A percentile compares a stretch with the other conserved stretches of the same genome.
phyloP scores from a whole-genome alignment of 179 eudicot genomes.

The Spergularia azorica region DNA sequence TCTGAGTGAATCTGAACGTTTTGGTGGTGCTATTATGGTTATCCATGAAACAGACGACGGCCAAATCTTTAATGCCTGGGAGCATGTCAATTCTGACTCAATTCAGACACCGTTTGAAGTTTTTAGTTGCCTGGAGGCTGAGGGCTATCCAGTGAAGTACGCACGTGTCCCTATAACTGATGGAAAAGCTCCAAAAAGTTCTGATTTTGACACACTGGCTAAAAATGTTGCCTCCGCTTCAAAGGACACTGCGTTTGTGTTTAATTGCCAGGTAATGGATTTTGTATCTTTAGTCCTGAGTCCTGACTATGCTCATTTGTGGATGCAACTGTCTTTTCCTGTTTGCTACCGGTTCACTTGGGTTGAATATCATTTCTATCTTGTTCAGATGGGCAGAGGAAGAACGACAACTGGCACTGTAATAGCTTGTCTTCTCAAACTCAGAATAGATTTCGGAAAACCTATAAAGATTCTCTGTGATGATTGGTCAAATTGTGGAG shows the following conservation, averaged over 20 bases:
- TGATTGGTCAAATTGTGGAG: conserved; percentile 47
- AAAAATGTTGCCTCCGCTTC: conserved; percentile 75
- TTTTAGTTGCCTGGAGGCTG: conserved; percentile 65
- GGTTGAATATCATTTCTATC: conserved; percentile 18
- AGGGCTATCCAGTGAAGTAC: conserved; percentile 83
- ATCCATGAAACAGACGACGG: conserved; percentile 91
- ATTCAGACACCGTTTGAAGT: conserved; percentile 94
- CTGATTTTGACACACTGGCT: conserved; percentile 86
- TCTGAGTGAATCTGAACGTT: conserved; percentile 76
- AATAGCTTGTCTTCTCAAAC: conserved; percentile 90
- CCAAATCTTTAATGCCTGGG: conserved; percentile 92
- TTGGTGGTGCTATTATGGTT: conserved; percentile 90
- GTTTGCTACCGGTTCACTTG: conserved; percentile 3
- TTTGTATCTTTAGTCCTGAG: conserved; percentile 6
- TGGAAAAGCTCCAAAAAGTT: conserved; percentile 98
- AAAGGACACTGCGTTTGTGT: conserved; percentile 87
- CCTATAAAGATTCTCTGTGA: conserved; percentile 66
- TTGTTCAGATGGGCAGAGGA: conserved; percentile 87
- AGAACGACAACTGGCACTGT: conserved; percentile 98
- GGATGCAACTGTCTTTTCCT: too few relatives aligned
- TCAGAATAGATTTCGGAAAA: conserved; percentile 84
- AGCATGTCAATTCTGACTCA: conserved; percentile 57
- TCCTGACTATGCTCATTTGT: too few relatives aligned
- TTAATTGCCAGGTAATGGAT: conserved; percentile 83
- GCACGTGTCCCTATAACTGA: conserved; percentile 98